Evolutionary conservation across 805 yeast genomes (phyloP), one percentile per base, ranked within the genome.

Genomic region (Saturnispora dispora): DNA sequence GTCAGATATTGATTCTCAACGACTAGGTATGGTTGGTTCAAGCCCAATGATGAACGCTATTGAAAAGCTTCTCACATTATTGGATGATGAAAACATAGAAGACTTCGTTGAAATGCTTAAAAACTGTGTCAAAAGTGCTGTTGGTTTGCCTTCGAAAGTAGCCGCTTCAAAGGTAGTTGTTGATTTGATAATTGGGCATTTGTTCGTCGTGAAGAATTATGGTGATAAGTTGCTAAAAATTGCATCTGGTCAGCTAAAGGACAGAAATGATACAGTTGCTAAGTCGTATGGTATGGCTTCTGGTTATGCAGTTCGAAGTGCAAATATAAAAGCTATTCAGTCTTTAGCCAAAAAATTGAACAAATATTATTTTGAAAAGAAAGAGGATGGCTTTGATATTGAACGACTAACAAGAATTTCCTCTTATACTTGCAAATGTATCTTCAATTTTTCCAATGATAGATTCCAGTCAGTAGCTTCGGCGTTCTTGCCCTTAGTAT

Each of bases 11-110:
- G 97, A 93, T 65, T 80, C 87, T 0, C 81, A 81, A 48, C 75
- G 98, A 60, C 68, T 83, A 49, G 83, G 81, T 52, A 78, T 85
- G 43, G 75, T 93, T 32, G 82, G 91, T 0, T 72, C 75, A 27
- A 90, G 97, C 0, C 97, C 98, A 0, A 76, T 90, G 70, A 86
- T 88, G 90, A 89, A 82, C 51, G 84, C 95, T 0, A 73, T 90
- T 47, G 96, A 88, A 56, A 78, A 72, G 46, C 64, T 90, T 54
- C 66, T 90, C 53, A 83, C 78, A 45, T 60, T 78, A 27, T 58
- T 83, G 5, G 84, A 80, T 62, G 79, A 74, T 7, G 71, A 67
- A 23, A 66, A 71, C 23, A 70, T 81, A 69, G 74, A 71, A 1
- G 73, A 71, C 11, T 66, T 81, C 33, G 70, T 86, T 3, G 71